Evolutionary conservation across 1,139 yeast species (phyloP).

Genomic region (Hansenula sp.): DNA sequence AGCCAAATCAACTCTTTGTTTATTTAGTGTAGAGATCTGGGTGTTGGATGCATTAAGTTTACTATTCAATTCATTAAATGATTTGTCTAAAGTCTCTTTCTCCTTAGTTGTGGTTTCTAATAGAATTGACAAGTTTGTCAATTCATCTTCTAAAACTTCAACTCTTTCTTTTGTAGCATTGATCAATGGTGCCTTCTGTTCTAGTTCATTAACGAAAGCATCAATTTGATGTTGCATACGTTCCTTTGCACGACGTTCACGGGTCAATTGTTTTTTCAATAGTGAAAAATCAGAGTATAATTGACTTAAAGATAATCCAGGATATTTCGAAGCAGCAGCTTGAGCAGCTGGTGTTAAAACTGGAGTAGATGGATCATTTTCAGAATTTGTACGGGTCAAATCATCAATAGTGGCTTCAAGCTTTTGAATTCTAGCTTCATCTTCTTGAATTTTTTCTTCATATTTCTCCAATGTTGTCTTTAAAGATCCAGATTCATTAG

Average conservation of each 20-base stretch:
- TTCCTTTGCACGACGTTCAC: conserved; percentile 71
- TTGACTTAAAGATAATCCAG: conserved; percentile 64
- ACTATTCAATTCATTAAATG: conserved; percentile 20
- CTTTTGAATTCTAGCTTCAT: conserved; percentile 33
- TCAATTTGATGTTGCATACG: conserved; percentile 69
- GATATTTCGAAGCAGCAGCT: conserved; percentile 41
- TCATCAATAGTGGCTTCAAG: conserved; percentile 41
- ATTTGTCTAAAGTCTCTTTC: conserved; percentile 30
- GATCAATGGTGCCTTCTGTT: conserved; percentile 74
- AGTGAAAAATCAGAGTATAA: conserved; percentile 64
- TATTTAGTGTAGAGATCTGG: conserved; percentile 42
- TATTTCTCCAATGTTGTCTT: conserved; percentile 33
- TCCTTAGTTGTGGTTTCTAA: conserved; percentile 44
- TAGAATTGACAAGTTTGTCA: conserved; percentile 46
- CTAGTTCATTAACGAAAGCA: conserved; percentile 70
- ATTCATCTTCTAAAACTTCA: conserved; percentile 41
- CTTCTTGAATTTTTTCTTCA: conserved; percentile 20
- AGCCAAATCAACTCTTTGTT: conserved; percentile 68
- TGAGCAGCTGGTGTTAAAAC: conserved; percentile 39
- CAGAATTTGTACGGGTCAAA: conserved; percentile 23
- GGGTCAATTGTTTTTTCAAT: conserved; percentile 61
- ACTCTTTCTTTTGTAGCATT: conserved; percentile 62
- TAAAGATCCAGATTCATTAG: conserved; percentile 26
- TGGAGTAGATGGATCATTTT: conserved; percentile 11
- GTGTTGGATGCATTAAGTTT: conserved; percentile 32